Evolutionary conservation across 139 green algal genomes (phyloP), one percentile per base, ranked within the genome.

Genomic region (Haematococcus lacustris): DNA sequence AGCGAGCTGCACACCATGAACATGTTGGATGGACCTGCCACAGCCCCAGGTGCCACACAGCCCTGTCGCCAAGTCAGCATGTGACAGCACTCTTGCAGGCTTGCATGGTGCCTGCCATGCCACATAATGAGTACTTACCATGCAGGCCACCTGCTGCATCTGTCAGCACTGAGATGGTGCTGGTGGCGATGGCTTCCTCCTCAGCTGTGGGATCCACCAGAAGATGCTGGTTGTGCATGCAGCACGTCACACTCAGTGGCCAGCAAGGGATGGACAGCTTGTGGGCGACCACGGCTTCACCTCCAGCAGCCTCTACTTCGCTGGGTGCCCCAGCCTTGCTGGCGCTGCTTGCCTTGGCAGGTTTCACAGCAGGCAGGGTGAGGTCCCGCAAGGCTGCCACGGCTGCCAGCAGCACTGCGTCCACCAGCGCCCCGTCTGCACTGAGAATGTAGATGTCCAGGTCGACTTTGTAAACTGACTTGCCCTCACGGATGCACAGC

Each of bases 371-470:
- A 35, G 66, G 67, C n/a, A 72, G 43, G 40, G 9, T 26, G 5
- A 51, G 17, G 67, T 64, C 47, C 6, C 43, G 43, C 38, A 96
- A 77, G 2, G 85, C 85, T 17, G 82, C 84, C 13, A 91, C 38
- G 6, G 76, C 75, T 0, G 90, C 89, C 23, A 96, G 80, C 70
- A 94, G 70, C 25, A 68, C 70, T 25, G 80, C 84, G 39, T 96
- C 90, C 1, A 90, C 37, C 9, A 95, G 43, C 1, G 62, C 51
- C 53, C 90, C 90, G 70, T 90, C 88, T 41, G 82, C 82, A 47
- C 93, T 85, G 26, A 95, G 77, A 1, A 94, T 70, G 70, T 93
- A 92, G 0, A 93, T 34, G 70, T 93, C 87, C 2, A 94, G 40
- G 59, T 85, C 82, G 1, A 82, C 62, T 9, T 71, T 65, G 85